phyloP scores from a whole-genome alignment of 805 yeast genomes.

The Teunomyces cretensis region DNA sequence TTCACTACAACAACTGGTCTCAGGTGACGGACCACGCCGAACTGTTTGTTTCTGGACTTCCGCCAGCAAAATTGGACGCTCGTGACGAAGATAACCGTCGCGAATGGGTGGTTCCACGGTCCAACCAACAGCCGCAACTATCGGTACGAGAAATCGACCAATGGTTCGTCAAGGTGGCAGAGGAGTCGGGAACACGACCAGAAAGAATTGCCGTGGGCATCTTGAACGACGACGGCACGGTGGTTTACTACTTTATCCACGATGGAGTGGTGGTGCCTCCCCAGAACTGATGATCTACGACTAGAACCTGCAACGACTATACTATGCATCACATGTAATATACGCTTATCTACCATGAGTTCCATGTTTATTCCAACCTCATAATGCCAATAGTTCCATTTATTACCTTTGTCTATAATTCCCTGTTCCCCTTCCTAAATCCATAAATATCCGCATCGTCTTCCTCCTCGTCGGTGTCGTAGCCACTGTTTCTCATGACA shows the following conservation, averaged over 20 bases:
- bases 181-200: slow-evolving; percentile 27
- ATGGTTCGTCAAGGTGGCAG: slow-evolving; percentile 35
- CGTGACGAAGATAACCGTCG: slow-evolving; percentile 13
- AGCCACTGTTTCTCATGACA: slow-evolving; percentile 9
- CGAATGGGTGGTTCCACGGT: slow-evolving; percentile 46
- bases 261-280: slow-evolving; percentile 67
- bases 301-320: no score
- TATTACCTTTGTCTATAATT: not conserved
- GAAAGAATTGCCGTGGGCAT: slow-evolving; percentile 53
- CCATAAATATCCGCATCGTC: slow-evolving; percentile 5
- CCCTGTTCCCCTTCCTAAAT: not conserved
- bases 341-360: not conserved
- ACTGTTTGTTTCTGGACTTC: slow-evolving; percentile 28
- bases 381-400: no score
- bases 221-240: slow-evolving; percentile 64
- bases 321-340: no score
- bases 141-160: slow-evolving; percentile 37
- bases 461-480: slow-evolving; percentile 9
- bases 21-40: slow-evolving; percentile 23
- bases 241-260: slow-evolving; percentile 67
- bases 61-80: slow-evolving; percentile 28
- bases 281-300: slow-evolving; percentile 38
- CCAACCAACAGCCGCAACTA: slow-evolving; percentile 21
- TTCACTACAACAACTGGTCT: slow-evolving; percentile 47
- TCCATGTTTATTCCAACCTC: not conserved